phyloP scores from a whole-genome alignment of 257 asterid genomes.

The Osmanthus fragrans region DNA sequence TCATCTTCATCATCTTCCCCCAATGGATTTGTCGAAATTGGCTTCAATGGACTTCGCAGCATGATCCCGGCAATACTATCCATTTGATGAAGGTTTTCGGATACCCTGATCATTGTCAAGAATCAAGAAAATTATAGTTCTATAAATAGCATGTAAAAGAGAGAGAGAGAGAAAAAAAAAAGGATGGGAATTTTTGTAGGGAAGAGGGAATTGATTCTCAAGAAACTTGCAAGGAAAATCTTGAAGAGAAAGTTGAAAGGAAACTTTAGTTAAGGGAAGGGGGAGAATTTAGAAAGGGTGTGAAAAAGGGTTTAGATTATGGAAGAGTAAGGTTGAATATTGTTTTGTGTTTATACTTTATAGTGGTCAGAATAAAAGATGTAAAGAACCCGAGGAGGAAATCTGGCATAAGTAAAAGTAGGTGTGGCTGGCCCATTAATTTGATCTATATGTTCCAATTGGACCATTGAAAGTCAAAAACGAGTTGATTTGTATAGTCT shows the following conservation, averaged over 20 bases:
- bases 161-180: not conserved
- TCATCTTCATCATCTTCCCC: slow-evolving; percentile 26
- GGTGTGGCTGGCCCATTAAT: not conserved
- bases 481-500: not conserved
- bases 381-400: slow-evolving; percentile 44
- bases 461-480: not conserved
- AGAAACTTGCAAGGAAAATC: slow-evolving; percentile 19
- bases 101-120: slow-evolving; percentile 23
- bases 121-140: not conserved
- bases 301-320: slow-evolving; percentile 3
- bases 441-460: not conserved
- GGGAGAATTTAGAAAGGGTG: not conserved
- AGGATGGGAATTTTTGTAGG: slow-evolving; percentile 1
- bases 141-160: slow-evolving; percentile 22
- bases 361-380: not conserved
- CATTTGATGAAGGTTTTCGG: slow-evolving; percentile 25
- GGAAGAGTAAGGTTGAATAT: slow-evolving; percentile 32
- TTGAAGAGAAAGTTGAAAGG: slow-evolving; percentile 21
- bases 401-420: slow-evolving; percentile 32
- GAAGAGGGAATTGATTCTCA: slow-evolving; percentile 37
- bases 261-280: slow-evolving; percentile 2
- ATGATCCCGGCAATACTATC: slow-evolving; percentile 41
- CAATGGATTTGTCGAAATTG: slow-evolving; percentile 21
- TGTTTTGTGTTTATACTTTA: slow-evolving; percentile 14
- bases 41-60: slow-evolving; percentile 37